These are phyloP conservation scores for Trichoderma erinaceum DNA, from an alignment of 495 filamentous ascomycete species.

Conservation along the genomic window DNA sequence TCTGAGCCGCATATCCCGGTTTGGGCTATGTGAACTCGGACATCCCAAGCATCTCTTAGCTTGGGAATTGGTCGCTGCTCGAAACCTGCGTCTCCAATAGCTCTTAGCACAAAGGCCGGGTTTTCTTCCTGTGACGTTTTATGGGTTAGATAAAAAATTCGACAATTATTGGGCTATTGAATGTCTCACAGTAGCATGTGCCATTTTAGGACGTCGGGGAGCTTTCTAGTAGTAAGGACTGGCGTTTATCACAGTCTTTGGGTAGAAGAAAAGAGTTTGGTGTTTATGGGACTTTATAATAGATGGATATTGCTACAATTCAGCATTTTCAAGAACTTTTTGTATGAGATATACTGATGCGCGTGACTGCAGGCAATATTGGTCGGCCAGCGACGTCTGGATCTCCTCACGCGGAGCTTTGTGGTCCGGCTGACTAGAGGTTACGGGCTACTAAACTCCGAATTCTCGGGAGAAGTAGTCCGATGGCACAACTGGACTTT, in stretches of 20 bases:
- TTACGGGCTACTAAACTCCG: neutral
- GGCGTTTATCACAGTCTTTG: neutral
- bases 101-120: conserved; percentile 36
- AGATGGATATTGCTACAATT: neutral
- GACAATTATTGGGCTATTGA: neutral
- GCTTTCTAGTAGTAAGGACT: neutral
- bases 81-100: conserved; percentile 31
- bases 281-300: neutral
- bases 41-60: conserved; percentile 27
- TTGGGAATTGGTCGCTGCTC: conserved; percentile 33
- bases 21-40: conserved; percentile 32
- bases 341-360: neutral
- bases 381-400: neutral
- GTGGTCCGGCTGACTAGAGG: neutral
- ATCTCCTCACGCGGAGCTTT: neutral
- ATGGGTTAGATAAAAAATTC: neutral
- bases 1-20: conserved; percentile 35
- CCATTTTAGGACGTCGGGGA: neutral
- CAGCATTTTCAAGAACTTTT: neutral
- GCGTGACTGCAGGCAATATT: neutral
- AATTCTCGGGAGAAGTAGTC: neutral
- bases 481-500: neutral
- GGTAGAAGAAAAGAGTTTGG: neutral
- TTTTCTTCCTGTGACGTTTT: conserved; percentile 21
- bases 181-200: neutral